Percentiles rank a stretch among this genome's conserved stretches.
phyloP scores from a whole-genome alignment of 352 stramenopile species.

The Pythium biforme region DNA sequence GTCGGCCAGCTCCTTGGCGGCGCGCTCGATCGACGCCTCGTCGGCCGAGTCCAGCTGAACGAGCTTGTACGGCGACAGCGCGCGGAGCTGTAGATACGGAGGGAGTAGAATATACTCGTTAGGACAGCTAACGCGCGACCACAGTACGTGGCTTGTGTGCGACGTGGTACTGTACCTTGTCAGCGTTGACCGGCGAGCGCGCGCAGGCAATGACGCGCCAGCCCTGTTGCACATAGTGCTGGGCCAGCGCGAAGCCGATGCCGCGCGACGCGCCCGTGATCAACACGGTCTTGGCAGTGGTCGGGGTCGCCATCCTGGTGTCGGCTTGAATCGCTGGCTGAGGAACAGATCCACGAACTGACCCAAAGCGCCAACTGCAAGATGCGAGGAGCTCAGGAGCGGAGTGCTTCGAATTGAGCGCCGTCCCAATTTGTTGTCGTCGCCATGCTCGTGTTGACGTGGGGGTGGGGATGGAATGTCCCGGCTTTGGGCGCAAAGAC shows the following conservation, averaged over 20 bases:
- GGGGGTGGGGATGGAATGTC: neutral
- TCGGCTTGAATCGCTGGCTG: too few species aligned
- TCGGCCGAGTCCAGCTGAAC: conserved; percentile 43
- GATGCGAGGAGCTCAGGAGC: neutral
- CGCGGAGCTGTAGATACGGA: neutral
- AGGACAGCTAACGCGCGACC: too few species aligned
- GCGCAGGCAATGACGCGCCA: conserved; percentile 30
- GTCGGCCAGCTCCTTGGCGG: conserved; percentile 35
- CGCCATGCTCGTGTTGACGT: neutral
- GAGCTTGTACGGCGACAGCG: conserved; percentile 36
- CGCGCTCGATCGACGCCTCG: conserved; percentile 39
- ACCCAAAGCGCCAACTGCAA: too few species aligned
- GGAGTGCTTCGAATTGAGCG: conserved; percentile 8
- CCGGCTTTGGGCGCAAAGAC: conserved; percentile 1
- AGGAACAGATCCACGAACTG: too few species aligned
- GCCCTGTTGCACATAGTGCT: conserved; percentile 28
- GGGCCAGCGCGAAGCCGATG: conserved; percentile 30
- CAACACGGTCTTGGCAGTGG: conserved; percentile 26
- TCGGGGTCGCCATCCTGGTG: conserved; percentile 3
- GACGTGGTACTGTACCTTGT: conserved; percentile 31
- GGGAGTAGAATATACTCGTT: too few species aligned
- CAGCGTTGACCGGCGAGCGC: conserved; percentile 19
- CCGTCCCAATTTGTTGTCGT: conserved; percentile 12
- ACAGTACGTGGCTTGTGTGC: too few species aligned
- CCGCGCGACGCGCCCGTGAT: conserved; percentile 38